Base-by-base conservation (phyloP, 805 yeast genomes). In the Teunomyces barrocoloradensis region DNA sequence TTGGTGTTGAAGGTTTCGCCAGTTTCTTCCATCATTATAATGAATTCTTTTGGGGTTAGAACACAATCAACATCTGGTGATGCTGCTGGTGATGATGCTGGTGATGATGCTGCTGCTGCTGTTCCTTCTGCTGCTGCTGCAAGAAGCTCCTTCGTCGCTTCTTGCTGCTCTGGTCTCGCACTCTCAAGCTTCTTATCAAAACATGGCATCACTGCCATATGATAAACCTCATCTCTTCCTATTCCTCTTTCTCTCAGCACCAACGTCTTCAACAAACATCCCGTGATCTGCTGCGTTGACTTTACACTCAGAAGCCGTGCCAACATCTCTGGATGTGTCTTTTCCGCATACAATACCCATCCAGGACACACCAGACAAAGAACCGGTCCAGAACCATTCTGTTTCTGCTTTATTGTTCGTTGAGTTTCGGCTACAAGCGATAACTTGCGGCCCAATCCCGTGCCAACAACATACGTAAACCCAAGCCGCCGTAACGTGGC, bases 171-270 rank as follows among this genome's bases (percentile, higher is more conserved):
- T 2, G 87, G 84, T 51, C 98, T 76, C 3, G 96, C 90, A 23
- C 97, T 94, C 69, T 94, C 99, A 36, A 91, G 75, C 65, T 94
- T 94, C 68, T 94, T 94, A 65, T 94, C 99, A 64, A 94, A 94
- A 58, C 98, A 92, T 1, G 99, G 98, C 98, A 92, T 92, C 17
- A 94, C 73, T 6, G 94, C 79, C 46, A 94, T 67, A 63, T 92
- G 97, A 60, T 89, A 94, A 0, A 90, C 68, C 2, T 77, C 57
- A 0, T 69, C 60, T 10, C 71, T 59, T 13, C 61, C 17, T 64
- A 68, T 54, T 3, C 43, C 41, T 6, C 60, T 52, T 13, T 69
- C 69, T n/a, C 53, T 43, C 1, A 75, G 58, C 2, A 71, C 61
- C 20, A 82, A 59, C 13, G 74, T 64, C 62, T 91, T 91, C 44